Conservation (phyloP, 2,329 filamentous ascomycete species). For the Pseudocercospora fuligena region DNA sequence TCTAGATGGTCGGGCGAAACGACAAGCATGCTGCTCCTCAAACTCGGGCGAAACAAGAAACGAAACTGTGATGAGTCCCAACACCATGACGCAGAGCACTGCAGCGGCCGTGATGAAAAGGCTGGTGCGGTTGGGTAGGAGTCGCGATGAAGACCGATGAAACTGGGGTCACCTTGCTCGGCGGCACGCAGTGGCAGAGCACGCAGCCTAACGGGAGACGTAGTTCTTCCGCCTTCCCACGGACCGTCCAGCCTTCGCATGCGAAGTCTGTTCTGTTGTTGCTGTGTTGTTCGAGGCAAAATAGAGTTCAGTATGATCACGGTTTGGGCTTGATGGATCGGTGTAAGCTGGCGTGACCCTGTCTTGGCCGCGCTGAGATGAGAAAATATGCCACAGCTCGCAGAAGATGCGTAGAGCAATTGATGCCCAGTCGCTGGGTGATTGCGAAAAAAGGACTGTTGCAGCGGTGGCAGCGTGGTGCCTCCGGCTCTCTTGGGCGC, state of each 20-base stretch:
- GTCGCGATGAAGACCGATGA: neutral
- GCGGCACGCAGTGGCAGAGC: neutral
- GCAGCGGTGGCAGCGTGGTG: neutral
- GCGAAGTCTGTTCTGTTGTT: neutral
- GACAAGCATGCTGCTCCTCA: slow-evolving; percentile 3
- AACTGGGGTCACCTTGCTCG: neutral
- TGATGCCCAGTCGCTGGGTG: slow-evolving; percentile 1
- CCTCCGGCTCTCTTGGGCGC: neutral
- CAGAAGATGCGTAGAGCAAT: neutral
- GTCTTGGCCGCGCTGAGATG: neutral
- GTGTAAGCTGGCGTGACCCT: neutral
- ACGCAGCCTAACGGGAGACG: neutral
- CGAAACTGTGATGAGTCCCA: slow-evolving; percentile 1
- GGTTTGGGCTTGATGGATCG: neutral
- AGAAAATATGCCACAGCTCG: neutral
- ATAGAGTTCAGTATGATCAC: slow-evolving; percentile 3
- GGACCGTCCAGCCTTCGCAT: neutral
- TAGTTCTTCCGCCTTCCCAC: slow-evolving; percentile 4
- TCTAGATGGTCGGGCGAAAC: neutral
- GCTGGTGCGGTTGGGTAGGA: slow-evolving; percentile 1
- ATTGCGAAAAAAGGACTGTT: neutral
- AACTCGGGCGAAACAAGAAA: slow-evolving; percentile 15
- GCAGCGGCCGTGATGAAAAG: slow-evolving; percentile 10
- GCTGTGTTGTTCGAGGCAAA: neutral
- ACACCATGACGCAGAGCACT: slow-evolving; percentile 11